A percentile compares a stretch with the other conserved stretches of the same genome.
phyloP scores from a whole-genome alignment of 108 stramenopile species.

The Chaetoceros muelleri region DNA sequence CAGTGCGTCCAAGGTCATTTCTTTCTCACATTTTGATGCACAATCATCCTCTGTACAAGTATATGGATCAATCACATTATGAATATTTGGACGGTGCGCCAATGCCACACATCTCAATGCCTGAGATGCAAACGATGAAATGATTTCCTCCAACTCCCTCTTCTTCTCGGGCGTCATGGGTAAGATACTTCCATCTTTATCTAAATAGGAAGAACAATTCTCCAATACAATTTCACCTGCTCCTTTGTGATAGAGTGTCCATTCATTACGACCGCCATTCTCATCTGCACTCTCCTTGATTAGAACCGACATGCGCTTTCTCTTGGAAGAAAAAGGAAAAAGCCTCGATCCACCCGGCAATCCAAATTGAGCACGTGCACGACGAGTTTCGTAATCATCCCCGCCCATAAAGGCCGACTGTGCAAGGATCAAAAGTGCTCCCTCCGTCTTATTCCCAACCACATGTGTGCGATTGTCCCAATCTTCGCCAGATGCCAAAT shows the following conservation, averaged over 20 bases:
- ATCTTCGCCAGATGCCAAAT: slow-evolving; percentile 11
- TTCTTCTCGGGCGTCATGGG: slow-evolving; percentile 36
- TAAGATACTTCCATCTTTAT: slow-evolving; percentile 41
- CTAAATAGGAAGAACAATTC: slow-evolving; percentile 42
- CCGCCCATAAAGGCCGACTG: slow-evolving; percentile 28
- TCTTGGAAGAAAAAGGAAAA: slow-evolving; percentile 48
- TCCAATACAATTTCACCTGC: slow-evolving; percentile 53
- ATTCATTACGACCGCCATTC: slow-evolving; percentile 1
- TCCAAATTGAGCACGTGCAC: slow-evolving; percentile 43
- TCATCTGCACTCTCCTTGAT: slow-evolving; percentile 16
- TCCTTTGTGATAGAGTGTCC: slow-evolving; percentile 65
- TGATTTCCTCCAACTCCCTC: slow-evolving; percentile 25
- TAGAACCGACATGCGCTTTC: slow-evolving; percentile 63
- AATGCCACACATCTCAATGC: slow-evolving; percentile 65
- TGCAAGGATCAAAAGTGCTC: slow-evolving; percentile 44
- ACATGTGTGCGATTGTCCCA: slow-evolving; percentile 22
- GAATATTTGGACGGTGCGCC: slow-evolving; percentile 30
- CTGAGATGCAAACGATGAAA: slow-evolving; percentile 36
- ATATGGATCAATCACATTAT: slow-evolving; percentile 20
- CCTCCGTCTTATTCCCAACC: slow-evolving; percentile 71
- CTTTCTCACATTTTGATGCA: slow-evolving; percentile 39
- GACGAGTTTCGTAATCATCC: slow-evolving; percentile 38
- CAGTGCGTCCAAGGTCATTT: slow-evolving; percentile 63
- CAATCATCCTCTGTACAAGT: slow-evolving; percentile 22
- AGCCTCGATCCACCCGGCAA: slow-evolving; percentile 43